Percentiles rank a stretch among this genome's conserved stretches.
Evolutionary conservation across 805 yeast species (phyloP).

Genomic region (Sugiyamaella qingdaonensis): DNA sequence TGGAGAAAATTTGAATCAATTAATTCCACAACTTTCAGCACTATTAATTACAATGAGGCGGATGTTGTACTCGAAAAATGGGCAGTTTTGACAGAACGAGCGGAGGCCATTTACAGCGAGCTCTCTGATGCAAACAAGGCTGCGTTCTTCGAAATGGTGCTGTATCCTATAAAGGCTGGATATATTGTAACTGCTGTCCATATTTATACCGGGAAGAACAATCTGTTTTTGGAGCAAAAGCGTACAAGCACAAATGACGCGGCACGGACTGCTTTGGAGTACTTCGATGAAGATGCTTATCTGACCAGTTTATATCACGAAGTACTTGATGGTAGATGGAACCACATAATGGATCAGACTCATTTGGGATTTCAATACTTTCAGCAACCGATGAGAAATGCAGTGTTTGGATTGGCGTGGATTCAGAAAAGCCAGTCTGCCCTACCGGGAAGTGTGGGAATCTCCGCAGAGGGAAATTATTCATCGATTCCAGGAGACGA

Average conservation of each 20-base stretch:
- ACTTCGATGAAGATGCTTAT: constrained; percentile 4
- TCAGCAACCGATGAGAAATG: constrained; percentile 17
- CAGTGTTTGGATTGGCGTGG: constrained; percentile 6
- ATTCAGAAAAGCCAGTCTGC: constrained; percentile 4
- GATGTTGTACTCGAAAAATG: constrained; percentile 11
- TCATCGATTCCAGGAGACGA: constrained; percentile 16
- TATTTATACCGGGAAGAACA: constrained; percentile 9
- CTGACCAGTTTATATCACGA: constrained; percentile 13
- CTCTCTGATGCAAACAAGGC: constrained; percentile 4
- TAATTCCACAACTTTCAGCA: constrained; percentile 9
- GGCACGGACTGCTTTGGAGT: constrained; percentile 4
- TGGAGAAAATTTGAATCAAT: constrained; percentile 16
- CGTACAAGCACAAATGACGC: constrained; percentile 9
- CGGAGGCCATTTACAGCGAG: constrained; percentile 3
- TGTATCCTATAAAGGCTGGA: constrained; percentile 16
- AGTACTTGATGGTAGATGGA: constrained; percentile 17
- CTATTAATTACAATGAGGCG: constrained; percentile 16
- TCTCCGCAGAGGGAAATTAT: constrained; percentile 8
- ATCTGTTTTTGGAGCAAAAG: constrained; percentile 14
- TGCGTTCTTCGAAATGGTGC: constrained; percentile 10
- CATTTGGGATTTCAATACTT: constrained; percentile 17
- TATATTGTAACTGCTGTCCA: constrained; percentile 9
- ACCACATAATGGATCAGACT: constrained; percentile 19
- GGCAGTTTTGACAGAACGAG: constrained; percentile 7
- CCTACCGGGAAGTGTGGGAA: constrained; percentile 4